phyloP scores from a whole-genome alignment of 2,329 filamentous ascomycete genomes.

The Acrocalymma vagum region DNA sequence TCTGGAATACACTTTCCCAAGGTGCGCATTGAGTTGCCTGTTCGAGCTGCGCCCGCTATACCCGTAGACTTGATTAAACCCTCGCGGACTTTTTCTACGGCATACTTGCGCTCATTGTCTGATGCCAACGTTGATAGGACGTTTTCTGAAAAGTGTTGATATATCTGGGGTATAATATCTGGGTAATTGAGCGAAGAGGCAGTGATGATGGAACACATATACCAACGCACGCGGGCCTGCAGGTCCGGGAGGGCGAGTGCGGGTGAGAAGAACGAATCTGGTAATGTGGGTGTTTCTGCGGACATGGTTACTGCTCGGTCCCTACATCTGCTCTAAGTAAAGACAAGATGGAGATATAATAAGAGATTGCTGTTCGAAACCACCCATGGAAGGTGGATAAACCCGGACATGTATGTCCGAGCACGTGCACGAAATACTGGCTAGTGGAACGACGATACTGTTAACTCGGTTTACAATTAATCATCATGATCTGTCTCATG shows the following conservation, averaged over 20 bases:
- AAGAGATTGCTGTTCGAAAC: no score
- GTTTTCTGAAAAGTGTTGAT: neutral
- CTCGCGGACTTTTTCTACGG: slow-evolving; percentile 2
- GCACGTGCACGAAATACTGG: no score
- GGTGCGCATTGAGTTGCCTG: slow-evolving; percentile 7
- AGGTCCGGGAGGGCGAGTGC: neutral
- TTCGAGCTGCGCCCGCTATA: slow-evolving; percentile 3
- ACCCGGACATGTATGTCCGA: no score
- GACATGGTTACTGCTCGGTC: no score
- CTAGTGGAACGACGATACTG: no score
- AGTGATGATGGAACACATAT: slow-evolving; percentile 4
- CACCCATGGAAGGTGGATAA: no score
- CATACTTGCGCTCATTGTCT: slow-evolving; percentile 1
- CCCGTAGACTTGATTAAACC: slow-evolving; percentile 9
- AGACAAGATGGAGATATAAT: slow-evolving; percentile 1
- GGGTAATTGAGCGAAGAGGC: slow-evolving; percentile 8
- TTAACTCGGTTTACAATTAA: no score
- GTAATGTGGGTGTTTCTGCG: neutral
- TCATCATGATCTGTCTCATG: no score
- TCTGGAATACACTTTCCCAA: slow-evolving; percentile 1
- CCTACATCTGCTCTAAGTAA: no score
- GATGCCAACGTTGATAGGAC: slow-evolving; percentile 1
- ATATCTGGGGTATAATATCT: slow-evolving; percentile 5
- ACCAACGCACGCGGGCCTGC: slow-evolving; percentile 6
- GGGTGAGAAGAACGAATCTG: slow-evolving; percentile 4